A percentile compares a stretch with the other conserved stretches of the same genome.
Evolutionary conservation across 2,329 filamentous ascomycete species (phyloP).

Genomic region (Penicillium digitatum): DNA sequence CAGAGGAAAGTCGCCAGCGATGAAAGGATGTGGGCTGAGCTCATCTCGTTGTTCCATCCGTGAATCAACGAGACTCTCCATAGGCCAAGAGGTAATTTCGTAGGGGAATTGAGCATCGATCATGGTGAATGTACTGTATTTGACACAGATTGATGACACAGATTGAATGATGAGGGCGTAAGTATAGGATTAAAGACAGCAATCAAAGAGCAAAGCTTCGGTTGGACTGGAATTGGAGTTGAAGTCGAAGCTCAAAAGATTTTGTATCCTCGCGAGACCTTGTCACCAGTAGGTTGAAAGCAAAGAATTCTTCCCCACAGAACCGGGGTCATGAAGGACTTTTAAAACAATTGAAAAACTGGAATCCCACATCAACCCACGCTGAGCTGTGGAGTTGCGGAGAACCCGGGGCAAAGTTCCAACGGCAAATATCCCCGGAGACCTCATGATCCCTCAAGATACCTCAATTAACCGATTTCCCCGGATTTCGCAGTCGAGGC

Average conservation of each 20-base stretch:
- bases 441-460: neutral
- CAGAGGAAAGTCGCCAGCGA: slow-evolving; percentile 1
- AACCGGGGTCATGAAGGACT: neutral
- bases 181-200: neutral
- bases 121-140: neutral
- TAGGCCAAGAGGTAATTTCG: neutral
- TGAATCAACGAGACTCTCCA: neutral
- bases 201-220: neutral
- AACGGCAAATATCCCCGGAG: neutral
- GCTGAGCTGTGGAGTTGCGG: slow-evolving; percentile 1
- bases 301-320: slow-evolving; percentile 1
- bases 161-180: neutral
- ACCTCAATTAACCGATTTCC: slow-evolving; percentile 9
- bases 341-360: slow-evolving; percentile 1
- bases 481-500: neutral
- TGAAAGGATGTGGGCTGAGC: neutral
- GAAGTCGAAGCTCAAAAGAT: neutral
- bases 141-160: neutral
- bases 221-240: neutral
- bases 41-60: neutral
- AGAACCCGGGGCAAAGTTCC: slow-evolving; percentile 6
- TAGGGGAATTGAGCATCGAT: neutral
- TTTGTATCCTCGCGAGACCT: neutral
- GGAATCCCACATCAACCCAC: neutral
- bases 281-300: neutral